Evolutionary conservation across 1,139 yeast species (phyloP), one percentile per base, ranked within the genome.

Genomic region (Pichia sorboxylosa): DNA sequence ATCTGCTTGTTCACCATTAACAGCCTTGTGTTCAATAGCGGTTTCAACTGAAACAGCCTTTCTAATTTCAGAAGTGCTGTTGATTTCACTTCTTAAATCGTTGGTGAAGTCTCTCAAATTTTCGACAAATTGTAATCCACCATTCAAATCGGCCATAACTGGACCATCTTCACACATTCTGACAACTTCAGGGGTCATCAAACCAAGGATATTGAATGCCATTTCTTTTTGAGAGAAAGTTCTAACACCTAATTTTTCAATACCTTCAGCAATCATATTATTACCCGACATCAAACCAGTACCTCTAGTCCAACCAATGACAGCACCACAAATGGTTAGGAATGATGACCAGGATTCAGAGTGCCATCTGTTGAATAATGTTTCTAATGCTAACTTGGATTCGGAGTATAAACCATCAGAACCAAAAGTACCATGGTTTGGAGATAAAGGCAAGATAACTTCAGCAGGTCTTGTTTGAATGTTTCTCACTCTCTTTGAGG

Each of bases 271-370:
- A 58, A 90, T 84, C 56, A 85, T 80, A 66, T 90, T 90, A 70
- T 90, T 90, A 49, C 80, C 96, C 53, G 87, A 71, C 98, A 90
- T 90, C 56, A 90, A 77, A 56, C 98, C 98, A 42, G 98, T 90
- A 62, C 98, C 98, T 73, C 98, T 84, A 43, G 98, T 90, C 98
- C 98, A 90, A 57, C 98, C 98, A 60, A 90, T 90, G 46, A 90
- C 73, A 34, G 97, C 96, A 69, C 98, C 98, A 62, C 97, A 87
- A 43, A 90, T 69, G 42, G 97, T 90, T 63, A 90, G 77, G 66
- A 83, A 92, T 46, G 82, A 67, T 34, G 79, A 78, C 98, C 98
- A 90, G 42, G 87, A 83, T 69, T 90, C 98, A 32, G 97, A 87
- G 61, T 79, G 72, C 98, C 98, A 90, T 71, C 96, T 82, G 79